A percentile compares a stretch with the other conserved stretches of the same genome.
These are phyloP conservation scores for Cinnamomum chago DNA, from an alignment of 164 flowering plant species.

Conservation along the genomic window DNA sequence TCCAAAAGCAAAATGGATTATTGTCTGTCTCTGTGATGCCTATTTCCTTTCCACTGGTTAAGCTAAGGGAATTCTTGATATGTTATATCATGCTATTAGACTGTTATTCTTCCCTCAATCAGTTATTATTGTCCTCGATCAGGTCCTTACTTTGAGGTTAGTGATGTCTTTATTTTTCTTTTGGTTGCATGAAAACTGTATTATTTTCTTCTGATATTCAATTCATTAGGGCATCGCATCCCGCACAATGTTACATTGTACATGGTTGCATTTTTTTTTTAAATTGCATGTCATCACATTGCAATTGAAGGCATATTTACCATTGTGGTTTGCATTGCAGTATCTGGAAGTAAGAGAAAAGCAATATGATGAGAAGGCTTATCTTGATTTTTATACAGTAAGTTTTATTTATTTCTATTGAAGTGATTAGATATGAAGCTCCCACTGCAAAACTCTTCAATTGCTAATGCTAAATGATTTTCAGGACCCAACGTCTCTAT, in stretches of 20 bases:
- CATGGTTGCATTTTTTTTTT: neutral
- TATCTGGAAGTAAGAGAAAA: slow-evolving; percentile 93
- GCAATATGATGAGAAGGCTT: slow-evolving; percentile 82
- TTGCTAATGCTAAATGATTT: slow-evolving; percentile 7
- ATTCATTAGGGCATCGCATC: neutral
- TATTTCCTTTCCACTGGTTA: neutral
- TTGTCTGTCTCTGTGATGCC: too few species aligned
- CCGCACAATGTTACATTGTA: neutral
- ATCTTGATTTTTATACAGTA: slow-evolving; percentile 78
- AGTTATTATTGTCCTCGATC: too few species aligned
- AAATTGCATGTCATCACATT: neutral
- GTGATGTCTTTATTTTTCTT: neutral
- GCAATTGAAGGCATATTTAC: slow-evolving; percentile 7
- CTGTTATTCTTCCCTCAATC: neutral
- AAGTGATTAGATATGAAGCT: neutral
- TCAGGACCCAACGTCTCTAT: slow-evolving; percentile 52
- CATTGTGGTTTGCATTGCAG: slow-evolving; percentile 35
- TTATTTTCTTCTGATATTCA: neutral
- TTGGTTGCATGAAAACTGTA: neutral
- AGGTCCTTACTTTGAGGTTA: neutral
- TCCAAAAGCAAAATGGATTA: too few species aligned
- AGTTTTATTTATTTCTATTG: slow-evolving; percentile 21
- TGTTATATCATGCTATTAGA: neutral
- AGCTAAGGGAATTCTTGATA: neutral
- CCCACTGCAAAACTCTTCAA: neutral